phyloP scores from a whole-genome alignment of 805 yeast genomes.

The Starmera caribaea region DNA sequence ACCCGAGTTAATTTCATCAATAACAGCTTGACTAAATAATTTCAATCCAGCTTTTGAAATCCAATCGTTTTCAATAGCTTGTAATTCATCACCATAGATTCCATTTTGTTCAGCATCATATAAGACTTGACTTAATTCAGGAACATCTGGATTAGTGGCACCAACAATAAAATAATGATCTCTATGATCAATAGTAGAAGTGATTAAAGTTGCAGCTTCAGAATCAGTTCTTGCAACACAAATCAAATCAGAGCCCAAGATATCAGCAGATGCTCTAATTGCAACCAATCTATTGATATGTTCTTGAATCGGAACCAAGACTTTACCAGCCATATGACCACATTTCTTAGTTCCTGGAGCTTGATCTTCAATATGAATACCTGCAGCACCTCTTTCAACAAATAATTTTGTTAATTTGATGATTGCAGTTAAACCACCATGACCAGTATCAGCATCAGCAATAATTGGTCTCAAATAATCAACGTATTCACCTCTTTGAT shows the following conservation, averaged over 20 bases:
- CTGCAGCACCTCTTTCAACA: slow-evolving; percentile 97
- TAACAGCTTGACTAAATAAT: slow-evolving; percentile 85
- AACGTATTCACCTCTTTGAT: slow-evolving; percentile 61
- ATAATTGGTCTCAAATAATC: slow-evolving; percentile 92
- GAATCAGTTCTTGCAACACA: slow-evolving; percentile 95
- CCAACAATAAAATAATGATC: slow-evolving; percentile 92
- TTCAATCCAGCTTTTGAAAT: slow-evolving; percentile 70
- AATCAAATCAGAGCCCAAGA: slow-evolving; percentile 77
- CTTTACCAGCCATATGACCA: slow-evolving; percentile 99
- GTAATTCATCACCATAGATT: slow-evolving; percentile 59
- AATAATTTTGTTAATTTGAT: slow-evolving; percentile 92
- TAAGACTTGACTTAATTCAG: slow-evolving; percentile 69
- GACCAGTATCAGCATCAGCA: slow-evolving; percentile 99
- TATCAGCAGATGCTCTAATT: slow-evolving; percentile 91
- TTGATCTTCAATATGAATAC: slow-evolving; percentile 97
- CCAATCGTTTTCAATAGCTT: slow-evolving; percentile 77
- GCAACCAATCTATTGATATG: slow-evolving; percentile 92
- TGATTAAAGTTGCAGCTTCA: slow-evolving; percentile 92
- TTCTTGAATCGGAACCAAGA: slow-evolving; percentile 94
- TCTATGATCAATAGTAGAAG: slow-evolving; percentile 88
- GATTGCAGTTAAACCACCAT: slow-evolving; percentile 96
- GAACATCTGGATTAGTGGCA: slow-evolving; percentile 74
- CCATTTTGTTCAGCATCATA: slow-evolving; percentile 74
- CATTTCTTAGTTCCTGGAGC: slow-evolving; percentile 98
- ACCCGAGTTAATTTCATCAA: slow-evolving; percentile 65